Evolutionary conservation across 371 early-diverging fungal species (phyloP).

Genomic region (Fennellomyces sp.): DNA sequence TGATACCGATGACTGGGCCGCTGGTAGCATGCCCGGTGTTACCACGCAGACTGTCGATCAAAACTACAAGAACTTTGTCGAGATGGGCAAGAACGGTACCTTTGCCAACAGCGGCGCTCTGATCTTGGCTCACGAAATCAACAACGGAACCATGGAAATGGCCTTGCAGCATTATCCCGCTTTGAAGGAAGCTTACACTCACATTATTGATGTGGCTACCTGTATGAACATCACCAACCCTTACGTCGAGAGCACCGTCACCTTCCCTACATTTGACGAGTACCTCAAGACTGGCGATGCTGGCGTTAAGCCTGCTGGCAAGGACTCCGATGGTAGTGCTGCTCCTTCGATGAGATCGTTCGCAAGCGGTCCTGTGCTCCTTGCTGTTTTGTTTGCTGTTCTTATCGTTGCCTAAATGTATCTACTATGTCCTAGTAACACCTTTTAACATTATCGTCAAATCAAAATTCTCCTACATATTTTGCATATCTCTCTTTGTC

Average conservation of each 20-base stretch:
- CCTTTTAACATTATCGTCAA: not conserved
- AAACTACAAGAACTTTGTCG: constrained; percentile 34
- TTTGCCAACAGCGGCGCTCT: constrained; percentile 40
- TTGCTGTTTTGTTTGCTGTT: constrained; percentile 11
- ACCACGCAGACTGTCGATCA: constrained; percentile 30
- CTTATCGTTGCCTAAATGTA: constrained; percentile 1
- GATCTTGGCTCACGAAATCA: constrained; percentile 53
- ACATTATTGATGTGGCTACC: constrained; percentile 49
- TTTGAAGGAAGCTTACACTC: constrained; percentile 39
- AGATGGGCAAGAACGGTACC: constrained; percentile 50
- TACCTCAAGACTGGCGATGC: constrained; percentile 19
- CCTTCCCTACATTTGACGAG: constrained; percentile 25
- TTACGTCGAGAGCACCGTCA: constrained; percentile 41
- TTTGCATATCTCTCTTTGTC: no score
- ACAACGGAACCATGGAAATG: constrained; percentile 48
- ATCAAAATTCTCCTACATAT: no score
- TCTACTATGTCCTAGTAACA: not conserved
- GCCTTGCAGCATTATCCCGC: constrained; percentile 41
- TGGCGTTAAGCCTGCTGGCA: constrained; percentile 12
- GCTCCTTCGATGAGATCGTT: not conserved
- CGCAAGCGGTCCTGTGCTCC: constrained; percentile 1
- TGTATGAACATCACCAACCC: constrained; percentile 53
- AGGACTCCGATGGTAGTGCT: not conserved
- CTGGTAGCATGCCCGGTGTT: constrained; percentile 21
- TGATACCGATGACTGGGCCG: constrained; percentile 52